Base-by-base conservation (phyloP, 31 red algal genomes). In the Asparagopsis taxiformis region DNA sequence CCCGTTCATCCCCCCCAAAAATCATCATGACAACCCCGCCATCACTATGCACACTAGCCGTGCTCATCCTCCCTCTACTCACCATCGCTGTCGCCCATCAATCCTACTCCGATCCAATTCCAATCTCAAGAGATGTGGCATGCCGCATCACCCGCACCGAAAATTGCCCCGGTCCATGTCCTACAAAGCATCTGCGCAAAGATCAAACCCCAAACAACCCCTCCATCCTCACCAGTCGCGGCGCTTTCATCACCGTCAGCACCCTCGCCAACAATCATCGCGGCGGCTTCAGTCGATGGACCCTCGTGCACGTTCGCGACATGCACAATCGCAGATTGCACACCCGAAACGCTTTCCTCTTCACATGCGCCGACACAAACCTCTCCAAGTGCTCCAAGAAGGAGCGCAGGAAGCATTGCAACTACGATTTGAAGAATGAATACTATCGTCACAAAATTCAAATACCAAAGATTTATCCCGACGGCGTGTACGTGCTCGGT, bases 401-500 rank as follows among this genome's bases (percentile, higher is more conserved):
- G 7, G 55, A 1, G 10, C n/a, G n/a, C n/a, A n/a, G n/a, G n/a
- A n/a, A n/a, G n/a, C n/a, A n/a, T n/a, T n/a, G n/a, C n/a, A n/a
- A n/a, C n/a, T n/a, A n/a, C n/a, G n/a, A n/a, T n/a, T n/a, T n/a
- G n/a, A n/a, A n/a, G n/a, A n/a, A n/a, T n/a, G n/a, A n/a, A n/a
- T n/a, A n/a, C n/a, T n/a, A n/a, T n/a, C n/a, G n/a, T n/a, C n/a
- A n/a, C n/a, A n/a, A n/a, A n/a, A n/a, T n/a, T n/a, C n/a, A n/a
- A n/a, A n/a, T n/a, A n/a, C n/a, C n/a, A n/a, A n/a, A n/a, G n/a
- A n/a, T n/a, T n/a, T 59, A 32, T 3, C 56, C 56, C 0, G 56
- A 59, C 56, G 56, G 56, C 16, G 56, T 32, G 30, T 59, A 59
- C 16, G 56, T 59, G 56, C 56, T 59, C 56, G 56, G 56, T 1